Percentiles rank a stretch among this genome's conserved stretches.
Evolutionary conservation across 352 stramenopile species (phyloP).

Genomic region (Saprolegnia diclina): DNA sequence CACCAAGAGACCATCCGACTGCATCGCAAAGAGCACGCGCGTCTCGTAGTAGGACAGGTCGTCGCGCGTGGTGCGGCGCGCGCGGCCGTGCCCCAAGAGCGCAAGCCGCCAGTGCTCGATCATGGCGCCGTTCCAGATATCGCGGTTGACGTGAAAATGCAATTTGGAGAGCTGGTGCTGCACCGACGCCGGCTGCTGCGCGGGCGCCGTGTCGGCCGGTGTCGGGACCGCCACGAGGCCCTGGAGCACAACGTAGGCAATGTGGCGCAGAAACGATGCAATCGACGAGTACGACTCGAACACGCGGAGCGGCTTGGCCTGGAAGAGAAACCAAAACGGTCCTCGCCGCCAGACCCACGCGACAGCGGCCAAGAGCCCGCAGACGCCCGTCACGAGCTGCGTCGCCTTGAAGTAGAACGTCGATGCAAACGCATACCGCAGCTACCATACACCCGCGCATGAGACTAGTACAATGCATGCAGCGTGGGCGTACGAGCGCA

Average conservation of each 20-base stretch:
- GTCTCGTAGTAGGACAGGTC: conserved; percentile 14
- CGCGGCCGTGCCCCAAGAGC: conserved; percentile 6
- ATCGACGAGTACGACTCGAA: conserved; percentile 21
- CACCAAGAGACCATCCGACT: conserved; percentile 17
- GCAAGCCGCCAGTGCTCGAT: conserved; percentile 22
- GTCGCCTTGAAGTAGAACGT: conserved; percentile 20
- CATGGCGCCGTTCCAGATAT: conserved; percentile 24
- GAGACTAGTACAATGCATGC: not conserved
- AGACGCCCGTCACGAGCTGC: not conserved
- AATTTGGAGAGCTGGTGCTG: conserved; percentile 5
- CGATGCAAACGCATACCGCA: conserved; percentile 18
- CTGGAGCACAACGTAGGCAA: conserved; percentile 18
- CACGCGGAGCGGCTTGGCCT: conserved; percentile 10
- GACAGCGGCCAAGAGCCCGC: not conserved
- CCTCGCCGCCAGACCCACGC: conserved; percentile 21
- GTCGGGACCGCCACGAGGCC: not conserved
- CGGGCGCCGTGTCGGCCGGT: not conserved
- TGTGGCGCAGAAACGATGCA: conserved; percentile 1
- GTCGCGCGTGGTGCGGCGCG: not conserved
- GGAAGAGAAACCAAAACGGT: conserved; percentile 23
- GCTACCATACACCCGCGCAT: not conserved
- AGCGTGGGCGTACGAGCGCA: conserved; percentile 38
- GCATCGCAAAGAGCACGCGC: conserved; percentile 22
- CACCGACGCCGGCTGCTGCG: not conserved
- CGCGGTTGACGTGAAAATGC: not conserved